phyloP scores from a whole-genome alignment of 441 rosid species.

The Theobroma grandiflorum region DNA sequence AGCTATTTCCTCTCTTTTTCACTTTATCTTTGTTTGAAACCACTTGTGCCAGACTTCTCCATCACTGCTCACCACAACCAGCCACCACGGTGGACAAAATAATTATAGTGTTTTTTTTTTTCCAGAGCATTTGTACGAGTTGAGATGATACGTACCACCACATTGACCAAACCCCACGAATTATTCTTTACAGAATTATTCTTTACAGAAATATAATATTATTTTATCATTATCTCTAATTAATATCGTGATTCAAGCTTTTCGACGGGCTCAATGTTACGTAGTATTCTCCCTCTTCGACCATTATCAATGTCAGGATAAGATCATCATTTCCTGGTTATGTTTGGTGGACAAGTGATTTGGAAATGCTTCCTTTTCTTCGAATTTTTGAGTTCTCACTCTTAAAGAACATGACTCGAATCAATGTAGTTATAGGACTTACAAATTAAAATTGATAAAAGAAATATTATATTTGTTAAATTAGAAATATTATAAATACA shows the following conservation, averaged over 20 bases:
- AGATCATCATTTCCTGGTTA: too few relatives aligned
- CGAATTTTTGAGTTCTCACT: too few relatives aligned
- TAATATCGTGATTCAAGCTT: background rate
- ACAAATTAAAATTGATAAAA: too few relatives aligned
- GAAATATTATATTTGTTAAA: too few relatives aligned
- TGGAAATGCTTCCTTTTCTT: too few relatives aligned
- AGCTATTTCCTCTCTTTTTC: background rate
- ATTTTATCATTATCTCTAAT: background rate
- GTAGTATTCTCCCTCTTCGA: too few relatives aligned
- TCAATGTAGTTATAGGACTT: too few relatives aligned
- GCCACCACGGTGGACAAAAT: background rate
- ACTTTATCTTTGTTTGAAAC: background rate
- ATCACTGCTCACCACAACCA: background rate
- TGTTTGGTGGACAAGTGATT: too few relatives aligned
- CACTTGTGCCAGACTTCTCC: background rate
- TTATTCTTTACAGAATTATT: background rate
- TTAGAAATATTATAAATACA: too few relatives aligned
- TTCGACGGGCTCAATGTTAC: background rate
- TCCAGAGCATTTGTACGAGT: background rate
- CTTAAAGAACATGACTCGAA: too few relatives aligned
- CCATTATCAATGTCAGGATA: too few relatives aligned
- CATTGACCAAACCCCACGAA: background rate
- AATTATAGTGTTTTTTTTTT: background rate
- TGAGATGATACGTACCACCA: background rate
- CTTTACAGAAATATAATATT: background rate